Conservation (phyloP, 2,329 filamentous ascomycete species). For the Claviceps quebecensis region DNA sequence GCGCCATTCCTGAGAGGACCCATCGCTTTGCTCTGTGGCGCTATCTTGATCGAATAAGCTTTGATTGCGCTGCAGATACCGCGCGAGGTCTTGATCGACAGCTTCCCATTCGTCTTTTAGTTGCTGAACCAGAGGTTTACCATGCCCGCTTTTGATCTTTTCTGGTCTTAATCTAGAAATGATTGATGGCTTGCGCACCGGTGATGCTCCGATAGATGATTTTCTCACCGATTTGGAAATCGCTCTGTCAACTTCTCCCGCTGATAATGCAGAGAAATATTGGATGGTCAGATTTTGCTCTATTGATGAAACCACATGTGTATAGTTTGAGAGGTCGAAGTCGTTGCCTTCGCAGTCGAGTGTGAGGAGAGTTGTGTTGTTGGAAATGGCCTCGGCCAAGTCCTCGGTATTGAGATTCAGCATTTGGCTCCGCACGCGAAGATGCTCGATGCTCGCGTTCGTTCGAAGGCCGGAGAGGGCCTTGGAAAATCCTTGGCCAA, state of each 20-base stretch:
- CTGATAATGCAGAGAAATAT: conserved; percentile 28
- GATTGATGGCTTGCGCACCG: conserved; percentile 19
- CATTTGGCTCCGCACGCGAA: conserved; percentile 42
- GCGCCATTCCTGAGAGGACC: conserved; percentile 10
- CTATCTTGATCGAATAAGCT: conserved; percentile 13
- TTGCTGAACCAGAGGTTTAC: conserved; percentile 21
- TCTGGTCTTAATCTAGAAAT: conserved; percentile 21
- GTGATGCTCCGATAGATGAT: conserved; percentile 14
- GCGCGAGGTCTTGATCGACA: conserved; percentile 18
- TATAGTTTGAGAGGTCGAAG: conserved; percentile 37
- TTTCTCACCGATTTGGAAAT: conserved; percentile 21
- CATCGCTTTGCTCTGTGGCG: conserved; percentile 11
- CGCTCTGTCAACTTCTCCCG: conserved; percentile 20
- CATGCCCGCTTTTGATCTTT: conserved; percentile 14
- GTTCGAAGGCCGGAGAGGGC: conserved; percentile 32
- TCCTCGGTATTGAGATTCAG: conserved; percentile 39
- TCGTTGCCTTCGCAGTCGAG: conserved; percentile 42
- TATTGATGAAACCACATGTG: conserved; percentile 31
- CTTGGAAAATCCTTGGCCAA: conserved; percentile 38
- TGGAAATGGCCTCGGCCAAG: conserved; percentile 33
- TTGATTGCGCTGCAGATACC: conserved; percentile 23
- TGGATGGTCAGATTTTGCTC: conserved; percentile 28
- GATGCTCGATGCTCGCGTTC: conserved; percentile 32
- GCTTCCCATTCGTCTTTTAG: conserved; percentile 26
- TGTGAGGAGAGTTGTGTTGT: conserved; percentile 34